Percentiles rank a stretch among this genome's conserved stretches.
Conservation (phyloP, 768 basidiomycete genomes). For the Pholiota conissans region DNA sequence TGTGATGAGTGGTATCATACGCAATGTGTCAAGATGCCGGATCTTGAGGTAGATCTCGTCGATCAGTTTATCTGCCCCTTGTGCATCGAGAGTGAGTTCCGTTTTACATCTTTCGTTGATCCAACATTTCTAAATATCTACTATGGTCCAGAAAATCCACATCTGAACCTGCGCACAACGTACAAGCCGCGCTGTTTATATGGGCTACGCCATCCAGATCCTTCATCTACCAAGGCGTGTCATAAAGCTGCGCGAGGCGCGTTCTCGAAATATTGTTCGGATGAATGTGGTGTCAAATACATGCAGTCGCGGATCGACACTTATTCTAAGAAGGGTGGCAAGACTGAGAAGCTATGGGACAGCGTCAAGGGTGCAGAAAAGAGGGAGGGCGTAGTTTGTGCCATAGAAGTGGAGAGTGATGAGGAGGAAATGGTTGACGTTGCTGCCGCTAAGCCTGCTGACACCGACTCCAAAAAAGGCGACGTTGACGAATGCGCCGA, state of each 20-base stretch:
- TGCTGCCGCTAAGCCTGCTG: not conserved
- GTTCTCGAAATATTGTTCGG: slow-evolving; percentile 91
- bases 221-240: slow-evolving; percentile 66
- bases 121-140: slow-evolving; percentile 3
- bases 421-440: slow-evolving; percentile 18
- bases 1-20: slow-evolving; percentile 97
- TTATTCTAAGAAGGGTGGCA: slow-evolving; percentile 64
- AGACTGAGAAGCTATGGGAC: slow-evolving; percentile 69
- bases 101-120: not conserved
- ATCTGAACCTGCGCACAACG: slow-evolving; percentile 65
- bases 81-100: slow-evolving; percentile 69
- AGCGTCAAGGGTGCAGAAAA: slow-evolving; percentile 68
- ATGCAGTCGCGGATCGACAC: slow-evolving; percentile 64
- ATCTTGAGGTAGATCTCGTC: slow-evolving; percentile 81
- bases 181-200: slow-evolving; percentile 80
- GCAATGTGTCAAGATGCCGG: slow-evolving; percentile 78
- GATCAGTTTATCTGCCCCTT: slow-evolving; percentile 90
- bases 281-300: slow-evolving; percentile 79
- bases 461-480: not conserved
- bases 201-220: slow-evolving; percentile 63
- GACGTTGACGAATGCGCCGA: slow-evolving; percentile 6
- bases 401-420: slow-evolving; percentile 26
- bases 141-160: slow-evolving; percentile 50
- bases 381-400: slow-evolving; percentile 66
- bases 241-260: slow-evolving; percentile 78